Conservation (phyloP, 495 filamentous ascomycete genomes). For the Podospora pseudoanserina region DNA sequence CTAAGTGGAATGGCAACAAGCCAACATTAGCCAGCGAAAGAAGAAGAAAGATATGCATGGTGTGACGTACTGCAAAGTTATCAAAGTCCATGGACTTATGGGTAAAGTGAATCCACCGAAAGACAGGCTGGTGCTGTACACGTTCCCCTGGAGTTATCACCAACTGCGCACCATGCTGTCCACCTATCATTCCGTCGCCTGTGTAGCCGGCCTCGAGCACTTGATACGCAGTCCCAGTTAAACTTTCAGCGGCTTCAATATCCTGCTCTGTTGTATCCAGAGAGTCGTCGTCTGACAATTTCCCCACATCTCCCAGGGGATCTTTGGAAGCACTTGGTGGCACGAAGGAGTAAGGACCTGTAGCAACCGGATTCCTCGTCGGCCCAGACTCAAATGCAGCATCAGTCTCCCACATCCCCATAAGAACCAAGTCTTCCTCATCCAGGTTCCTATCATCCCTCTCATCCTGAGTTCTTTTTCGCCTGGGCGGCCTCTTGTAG, state of each 20-base stretch:
- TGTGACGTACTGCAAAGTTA: background rate
- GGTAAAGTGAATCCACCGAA: conserved; percentile 12
- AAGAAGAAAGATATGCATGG: background rate
- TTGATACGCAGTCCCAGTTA: background rate
- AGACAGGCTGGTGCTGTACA: conserved; percentile 3
- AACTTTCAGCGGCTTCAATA: background rate
- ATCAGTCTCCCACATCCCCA: background rate
- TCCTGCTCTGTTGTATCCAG: background rate
- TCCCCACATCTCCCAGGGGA: background rate
- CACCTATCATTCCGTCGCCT: conserved; percentile 7
- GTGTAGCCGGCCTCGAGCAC: conserved; percentile 8
- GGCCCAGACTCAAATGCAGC: background rate
- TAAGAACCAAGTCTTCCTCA: background rate
- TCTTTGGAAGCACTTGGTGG: background rate
- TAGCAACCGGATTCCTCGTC: background rate
- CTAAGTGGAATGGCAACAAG: background rate
- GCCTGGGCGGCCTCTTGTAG: background rate
- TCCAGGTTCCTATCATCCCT: background rate
- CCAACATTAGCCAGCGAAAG: background rate
- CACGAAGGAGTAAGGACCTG: background rate
- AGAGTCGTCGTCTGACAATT: background rate
- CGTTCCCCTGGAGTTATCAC: conserved; percentile 1
- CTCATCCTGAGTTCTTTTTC: background rate
- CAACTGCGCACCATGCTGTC: background rate
- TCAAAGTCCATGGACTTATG: conserved; percentile 16